Evolutionary conservation across 2,329 filamentous ascomycete genomes (phyloP), one percentile per base, ranked within the genome.

Genomic region (Phialocephala sp.): DNA sequence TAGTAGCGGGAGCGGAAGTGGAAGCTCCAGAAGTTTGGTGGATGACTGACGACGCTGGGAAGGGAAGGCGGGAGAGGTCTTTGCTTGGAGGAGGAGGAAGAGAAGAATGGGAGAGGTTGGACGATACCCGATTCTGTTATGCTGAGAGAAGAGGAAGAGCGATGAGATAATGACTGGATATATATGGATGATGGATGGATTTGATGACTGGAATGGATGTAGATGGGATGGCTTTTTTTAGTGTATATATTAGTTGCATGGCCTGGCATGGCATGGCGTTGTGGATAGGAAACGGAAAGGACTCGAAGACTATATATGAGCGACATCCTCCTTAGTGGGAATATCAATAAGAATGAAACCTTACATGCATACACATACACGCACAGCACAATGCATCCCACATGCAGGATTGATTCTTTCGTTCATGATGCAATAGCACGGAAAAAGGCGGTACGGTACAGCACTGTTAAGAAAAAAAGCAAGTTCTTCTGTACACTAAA

Each of bases 41-140:
- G 74, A 76, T 63, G 74, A 75, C 62, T 76, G 54, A 58, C n/a
- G 20, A 54, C 15, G 15, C 37, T 37, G 24, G 50, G n/a, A 47
- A 27, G 24, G 45, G n/a, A n/a, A n/a, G n/a, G n/a, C n/a, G n/a
- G n/a, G 18, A 35, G 11, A 24, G 24, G n/a, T 14, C 24, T 32
- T 18, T 32, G 20, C 2, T 45, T 52, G 39, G 56, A 43, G 59
- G 22, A 50, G 56, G 50, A n/a, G 50, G 15, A 60, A 24, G 18
- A n/a, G 55, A 52, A 50, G 56, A 39, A 45, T 9, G 22, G 22
- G 11, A 14, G 11, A n/a, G n/a, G n/a, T 24, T 50, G 45, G 36
- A 20, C 36, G 43, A 60, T 59, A 59, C 55, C 55, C 20, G n/a
- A n/a, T 59, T 59, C 59, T 22, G 60, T 20, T 22, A 32, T 39